Evolutionary conservation across 129 eudicot genomes (phyloP), one percentile per base, ranked within the genome.

Genomic region (Tanacetum coccineum): DNA sequence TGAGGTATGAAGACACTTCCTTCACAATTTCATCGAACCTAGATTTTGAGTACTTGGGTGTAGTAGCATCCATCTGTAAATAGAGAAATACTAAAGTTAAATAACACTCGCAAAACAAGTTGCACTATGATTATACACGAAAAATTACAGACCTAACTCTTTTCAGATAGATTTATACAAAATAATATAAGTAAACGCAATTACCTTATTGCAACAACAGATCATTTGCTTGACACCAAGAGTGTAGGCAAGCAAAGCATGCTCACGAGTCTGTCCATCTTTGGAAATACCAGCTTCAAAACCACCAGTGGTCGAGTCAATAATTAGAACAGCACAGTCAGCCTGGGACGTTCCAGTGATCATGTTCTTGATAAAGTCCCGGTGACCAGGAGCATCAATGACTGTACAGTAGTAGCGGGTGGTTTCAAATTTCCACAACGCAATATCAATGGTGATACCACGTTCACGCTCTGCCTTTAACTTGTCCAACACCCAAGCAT

Each of bases 381-480:
- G 53, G 2, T 48, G 53, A 3, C 53, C 53, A 48, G 53, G 53
- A 48, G 53, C 53, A 48, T 48, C 53, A 48, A 48, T 48, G 53
- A 48, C 53, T 13, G 53, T 48, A 6, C 53, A 48, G 53, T 48
- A 48, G 17, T 48, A 48, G 6, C 53, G 53, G 6, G 68, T 80
- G 59, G 85, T 81, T 42, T 81, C 85, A 25, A 81, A 81, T 52
- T 81, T 81, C 86, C 86, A 81, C 78, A 80, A 67, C 6, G 84
- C 84, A 25, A 80, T 80, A 55, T 80, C 84, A 17, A 80, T 80
- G 59, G 86, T 81, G 9, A 81, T 81, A 59, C 86, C 86, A 77
- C 86, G 86, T 50, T 81, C 86, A 51, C 86, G 86, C 62, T 81
- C 86, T 14, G 86, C 86, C 74, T 81, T 81, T 28, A 81, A 79